phyloP scores from a whole-genome alignment of 2,329 filamentous ascomycete species.

The Pezicula rhizophila region DNA sequence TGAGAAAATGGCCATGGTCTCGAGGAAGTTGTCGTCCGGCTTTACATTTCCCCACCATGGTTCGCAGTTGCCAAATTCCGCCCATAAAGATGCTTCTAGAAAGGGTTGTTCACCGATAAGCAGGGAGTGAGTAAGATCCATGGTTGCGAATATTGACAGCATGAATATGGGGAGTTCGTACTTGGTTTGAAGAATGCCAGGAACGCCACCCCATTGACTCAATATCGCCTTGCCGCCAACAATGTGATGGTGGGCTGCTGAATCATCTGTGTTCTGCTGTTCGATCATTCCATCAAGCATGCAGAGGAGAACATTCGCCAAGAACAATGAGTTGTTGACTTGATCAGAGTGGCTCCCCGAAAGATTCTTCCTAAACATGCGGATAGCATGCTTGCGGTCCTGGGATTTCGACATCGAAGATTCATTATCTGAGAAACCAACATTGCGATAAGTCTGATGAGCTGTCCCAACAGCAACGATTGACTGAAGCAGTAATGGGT shows the following conservation, averaged over 20 bases:
- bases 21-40: conserved; percentile 26
- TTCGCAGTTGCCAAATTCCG: conserved; percentile 31
- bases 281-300: conserved; percentile 28
- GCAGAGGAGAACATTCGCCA: conserved; percentile 37
- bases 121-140: conserved; percentile 36
- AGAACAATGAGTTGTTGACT: conserved; percentile 30
- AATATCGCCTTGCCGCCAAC: conserved; percentile 23
- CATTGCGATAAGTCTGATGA: conserved; percentile 19
- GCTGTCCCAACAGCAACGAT: conserved; percentile 21
- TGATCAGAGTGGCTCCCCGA: conserved; percentile 28
- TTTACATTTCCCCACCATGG: conserved; percentile 35
- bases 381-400: conserved; percentile 20
- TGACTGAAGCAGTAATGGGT: conserved; percentile 20
- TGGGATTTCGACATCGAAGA: conserved; percentile 19
- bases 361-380: conserved; percentile 25
- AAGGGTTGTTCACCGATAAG: conserved; percentile 32
- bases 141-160: conserved; percentile 37
- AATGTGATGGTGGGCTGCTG: conserved; percentile 20
- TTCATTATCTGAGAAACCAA: conserved; percentile 10
- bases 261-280: conserved; percentile 16
- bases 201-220: conserved; percentile 21
- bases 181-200: conserved; percentile 16
- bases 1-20: conserved; percentile 27
- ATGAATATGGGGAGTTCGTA: conserved; percentile 30
- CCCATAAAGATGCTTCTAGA: conserved; percentile 33